Percentiles rank a stretch among this genome's conserved stretches.
phyloP scores from a whole-genome alignment of 345 rosid species.

The rapeseed (Brassica napus) region Da-Ae NC_063446.1:10420501-10421000 shows the following conservation, averaged over 20 bases:
- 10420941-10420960: constrained; percentile 6
- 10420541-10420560: constrained; percentile 71
- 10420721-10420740: constrained; percentile 26
- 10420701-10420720: constrained; percentile 15
- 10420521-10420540: constrained; percentile 65
- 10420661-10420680: constrained; percentile 22
- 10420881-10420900: constrained; percentile 24
- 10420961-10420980: constrained; percentile 23
- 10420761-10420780: constrained; percentile 24
- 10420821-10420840: neutral
- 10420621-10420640: neutral
- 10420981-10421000: constrained; percentile 32
- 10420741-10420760: constrained; percentile 36
- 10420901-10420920: constrained; percentile 16
- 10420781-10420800: constrained; percentile 20
- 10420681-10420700: constrained; percentile 28
- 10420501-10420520: constrained; percentile 67
- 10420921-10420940: constrained; percentile 29
- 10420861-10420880: constrained; percentile 17
- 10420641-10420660: constrained; percentile 26
- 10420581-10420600: constrained; percentile 19
- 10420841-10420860: neutral
- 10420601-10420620: constrained; percentile 36
- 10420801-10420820: constrained; percentile 21
- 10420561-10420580: constrained; percentile 65